These are phyloP conservation scores for Globisporangium carolinianum DNA, from an alignment of 352 stramenopile genomes.

Conservation along the genomic window DNA sequence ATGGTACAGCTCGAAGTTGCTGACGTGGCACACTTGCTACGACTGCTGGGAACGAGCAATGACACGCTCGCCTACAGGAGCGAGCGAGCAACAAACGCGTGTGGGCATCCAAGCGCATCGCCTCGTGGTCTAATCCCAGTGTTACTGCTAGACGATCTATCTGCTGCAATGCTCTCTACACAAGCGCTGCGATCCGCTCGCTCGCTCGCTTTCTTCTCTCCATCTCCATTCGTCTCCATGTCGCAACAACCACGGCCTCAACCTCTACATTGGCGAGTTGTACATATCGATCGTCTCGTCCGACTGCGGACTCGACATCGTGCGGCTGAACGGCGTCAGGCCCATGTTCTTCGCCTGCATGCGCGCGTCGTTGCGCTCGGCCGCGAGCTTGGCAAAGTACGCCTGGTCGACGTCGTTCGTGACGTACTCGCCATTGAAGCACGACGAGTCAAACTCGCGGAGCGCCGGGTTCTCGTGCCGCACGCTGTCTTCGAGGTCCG, in stretches of 20 bases:
- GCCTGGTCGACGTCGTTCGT: slow-evolving; percentile 88
- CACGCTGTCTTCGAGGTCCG: slow-evolving; percentile 89
- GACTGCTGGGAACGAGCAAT: no score
- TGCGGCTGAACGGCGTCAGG: slow-evolving; percentile 67
- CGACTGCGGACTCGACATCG: slow-evolving; percentile 67
- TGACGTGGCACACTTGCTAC: no score
- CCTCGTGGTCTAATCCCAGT: no score
- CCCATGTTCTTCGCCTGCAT: slow-evolving; percentile 85
- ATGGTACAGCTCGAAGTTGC: no score
- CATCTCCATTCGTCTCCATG: not conserved
- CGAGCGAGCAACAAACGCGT: no score
- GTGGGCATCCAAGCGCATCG: no score
- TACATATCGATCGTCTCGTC: slow-evolving; percentile 88
- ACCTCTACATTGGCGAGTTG: slow-evolving; percentile 53
- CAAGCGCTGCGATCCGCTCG: not conserved
- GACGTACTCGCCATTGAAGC: slow-evolving; percentile 96
- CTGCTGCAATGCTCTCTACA: no score
- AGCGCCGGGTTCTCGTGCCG: slow-evolving; percentile 67
- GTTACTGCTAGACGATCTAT: no score
- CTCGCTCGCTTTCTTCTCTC: not conserved
- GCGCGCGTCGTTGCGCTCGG: slow-evolving; percentile 70
- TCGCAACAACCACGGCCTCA: not conserved
- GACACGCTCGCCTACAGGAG: no score
- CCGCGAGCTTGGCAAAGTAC: slow-evolving; percentile 79
- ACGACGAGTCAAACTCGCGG: slow-evolving; percentile 92